phyloP scores from a whole-genome alignment of 2,329 filamentous ascomycete species.

The Gyromitra esculenta region DNA sequence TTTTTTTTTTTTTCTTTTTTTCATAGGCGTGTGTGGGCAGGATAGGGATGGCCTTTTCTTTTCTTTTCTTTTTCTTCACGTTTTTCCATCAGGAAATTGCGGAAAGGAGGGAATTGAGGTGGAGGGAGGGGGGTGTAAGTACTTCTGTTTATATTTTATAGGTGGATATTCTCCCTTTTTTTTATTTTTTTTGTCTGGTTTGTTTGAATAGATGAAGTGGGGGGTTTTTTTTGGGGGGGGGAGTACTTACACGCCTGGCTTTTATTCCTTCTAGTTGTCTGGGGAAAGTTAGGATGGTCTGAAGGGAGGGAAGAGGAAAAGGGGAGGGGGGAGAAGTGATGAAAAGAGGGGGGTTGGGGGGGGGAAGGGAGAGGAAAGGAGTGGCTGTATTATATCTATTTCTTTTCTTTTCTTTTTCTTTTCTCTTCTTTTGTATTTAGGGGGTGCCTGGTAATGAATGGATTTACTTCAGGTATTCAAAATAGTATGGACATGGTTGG shows the following conservation, averaged over 20 bases:
- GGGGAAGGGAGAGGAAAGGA: not conserved
- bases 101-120: too few relatives aligned
- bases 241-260: too few relatives aligned
- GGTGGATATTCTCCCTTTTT: not conserved
- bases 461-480: constrained; percentile 2
- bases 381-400: constrained; percentile 37
- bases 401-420: not conserved
- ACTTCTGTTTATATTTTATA: constrained; percentile 37
- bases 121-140: not conserved
- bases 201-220: constrained; percentile 18
- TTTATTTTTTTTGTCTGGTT: not conserved
- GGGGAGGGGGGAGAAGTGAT: too few relatives aligned
- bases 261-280: too few relatives aligned
- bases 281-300: too few relatives aligned
- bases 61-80: not conserved
- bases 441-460: constrained; percentile 4
- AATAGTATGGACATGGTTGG: not conserved
- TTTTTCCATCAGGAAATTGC: not conserved
- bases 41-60: not conserved
- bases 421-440: not conserved
- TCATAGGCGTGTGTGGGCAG: not conserved
- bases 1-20: not conserved
- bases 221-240: not conserved
- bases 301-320: too few relatives aligned
- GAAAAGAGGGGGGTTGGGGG: not conserved